Evolutionary conservation across 352 stramenopile genomes (phyloP), one percentile per base, ranked within the genome.

Genomic region (Blastocystis sp.): DNA sequence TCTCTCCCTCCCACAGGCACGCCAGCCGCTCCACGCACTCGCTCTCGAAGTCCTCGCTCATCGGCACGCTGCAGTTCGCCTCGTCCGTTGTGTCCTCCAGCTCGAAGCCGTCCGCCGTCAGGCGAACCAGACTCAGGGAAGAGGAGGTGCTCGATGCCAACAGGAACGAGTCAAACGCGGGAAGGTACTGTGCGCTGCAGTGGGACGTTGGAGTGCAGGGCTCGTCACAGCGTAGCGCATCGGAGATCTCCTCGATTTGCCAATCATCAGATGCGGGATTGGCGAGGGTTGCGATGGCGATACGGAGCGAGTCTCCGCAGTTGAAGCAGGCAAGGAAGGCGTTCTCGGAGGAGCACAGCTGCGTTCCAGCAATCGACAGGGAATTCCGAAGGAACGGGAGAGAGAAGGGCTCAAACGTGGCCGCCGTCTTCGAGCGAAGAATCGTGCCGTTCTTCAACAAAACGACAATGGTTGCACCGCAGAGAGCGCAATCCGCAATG

Each of bases 1-100:
- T 40, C 14, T 71, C 23, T 3, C 38, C 64, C 2, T 41, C n/a
- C 10, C 17, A 21, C 14, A 71, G 23, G 21, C 19, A 23, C 45
- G n/a, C 21, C 64, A 71, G 38, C 3, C 64, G 14, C 21, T 5
- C 38, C 14, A 71, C 64, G 38, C 23, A 9, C 64, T 71, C 64
- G 19, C 19, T 71, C 19, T 52, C 23, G 45, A 52, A 71, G 3
- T 71, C 64, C n/a, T 71, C 38, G 52, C 53, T 48, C 38, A 76
- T 11, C n/a, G 66, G 66, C 41, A 76, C 66, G 48, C 66, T 28
- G 10, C 41, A 17, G 48, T 76, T 76, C 66, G 41, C 34, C 19
- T 45, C 66, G 21, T 48, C 38, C 7, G 5, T 48, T 9, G 40
- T 17, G 52, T 48, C 38, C 38, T 59, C 10, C 48, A 76, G 11